Evolutionary conservation across 1,284 basidiomycete genomes (phyloP).

Genomic region (Stereum hirsutum): DNA sequence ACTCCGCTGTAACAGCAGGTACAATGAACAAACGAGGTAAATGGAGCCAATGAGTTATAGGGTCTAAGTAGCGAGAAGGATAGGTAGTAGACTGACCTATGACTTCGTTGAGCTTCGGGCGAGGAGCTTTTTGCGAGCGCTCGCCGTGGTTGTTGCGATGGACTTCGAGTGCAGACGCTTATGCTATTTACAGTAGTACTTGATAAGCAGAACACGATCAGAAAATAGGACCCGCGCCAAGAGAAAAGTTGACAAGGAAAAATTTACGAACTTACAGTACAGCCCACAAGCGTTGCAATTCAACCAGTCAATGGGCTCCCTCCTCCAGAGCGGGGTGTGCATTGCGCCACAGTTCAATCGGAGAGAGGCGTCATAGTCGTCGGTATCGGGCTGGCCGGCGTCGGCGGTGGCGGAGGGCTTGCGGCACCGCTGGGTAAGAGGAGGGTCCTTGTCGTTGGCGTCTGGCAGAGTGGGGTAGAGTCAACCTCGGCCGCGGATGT

Average conservation of each 20-base stretch:
- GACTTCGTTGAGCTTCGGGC: slow-evolving; percentile 35
- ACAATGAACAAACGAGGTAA: no score
- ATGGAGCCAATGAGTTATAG: no score
- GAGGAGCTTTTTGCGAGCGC: slow-evolving; percentile 48
- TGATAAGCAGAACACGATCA: slow-evolving; percentile 1
- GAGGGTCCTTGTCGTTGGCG: slow-evolving; percentile 22
- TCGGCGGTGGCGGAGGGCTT: slow-evolving; percentile 19
- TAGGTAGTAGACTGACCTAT: slow-evolving; percentile 20
- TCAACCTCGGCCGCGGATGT: slow-evolving; percentile 18
- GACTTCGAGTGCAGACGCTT: slow-evolving; percentile 78
- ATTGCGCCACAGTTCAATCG: slow-evolving; percentile 78
- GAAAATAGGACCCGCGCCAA: slow-evolving; percentile 3
- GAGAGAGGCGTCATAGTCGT: slow-evolving; percentile 23
- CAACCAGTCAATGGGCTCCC: slow-evolving; percentile 73
- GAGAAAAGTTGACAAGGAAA: slow-evolving; percentile 8
- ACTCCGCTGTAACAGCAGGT: no score
- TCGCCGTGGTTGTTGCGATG: slow-evolving; percentile 68
- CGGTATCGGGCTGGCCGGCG: slow-evolving; percentile 9
- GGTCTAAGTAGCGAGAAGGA: slow-evolving; percentile 13
- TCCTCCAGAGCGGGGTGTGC: slow-evolving; percentile 74
- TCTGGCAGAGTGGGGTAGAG: slow-evolving; percentile 8
- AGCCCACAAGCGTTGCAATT: slow-evolving; percentile 80
- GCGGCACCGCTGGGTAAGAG: slow-evolving; percentile 28
- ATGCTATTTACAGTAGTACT: no score
- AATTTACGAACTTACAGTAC: slow-evolving; percentile 69